These are phyloP conservation scores for Entomortierella parvispora DNA, from an alignment of 192 early-diverging fungal species.

Conservation along the genomic window DNA sequence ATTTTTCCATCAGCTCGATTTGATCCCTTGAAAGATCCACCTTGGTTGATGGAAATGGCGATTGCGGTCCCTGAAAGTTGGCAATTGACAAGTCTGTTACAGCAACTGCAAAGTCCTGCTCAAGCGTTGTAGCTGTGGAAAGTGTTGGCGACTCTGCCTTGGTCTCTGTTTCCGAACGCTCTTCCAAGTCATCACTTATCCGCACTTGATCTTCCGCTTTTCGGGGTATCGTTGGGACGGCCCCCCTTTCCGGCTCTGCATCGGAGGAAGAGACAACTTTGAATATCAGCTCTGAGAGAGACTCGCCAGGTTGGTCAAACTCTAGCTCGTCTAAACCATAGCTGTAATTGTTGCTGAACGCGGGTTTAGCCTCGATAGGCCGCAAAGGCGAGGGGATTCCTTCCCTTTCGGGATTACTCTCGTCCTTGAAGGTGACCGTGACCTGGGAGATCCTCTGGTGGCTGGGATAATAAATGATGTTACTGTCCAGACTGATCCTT, in stretches of 20 bases:
- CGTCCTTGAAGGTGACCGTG: slow-evolving; percentile 33
- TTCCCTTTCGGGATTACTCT: neutral
- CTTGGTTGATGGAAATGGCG: neutral
- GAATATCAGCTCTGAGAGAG: slow-evolving; percentile 43
- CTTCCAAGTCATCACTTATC: slow-evolving; percentile 21
- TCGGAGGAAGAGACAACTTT: slow-evolving; percentile 2
- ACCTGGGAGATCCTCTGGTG: slow-evolving; percentile 31
- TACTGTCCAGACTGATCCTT: slow-evolving; percentile 9
- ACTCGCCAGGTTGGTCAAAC: slow-evolving; percentile 28
- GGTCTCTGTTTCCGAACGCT: slow-evolving; percentile 9
- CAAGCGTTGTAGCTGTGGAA: slow-evolving; percentile 20
- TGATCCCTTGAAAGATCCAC: slow-evolving; percentile 2
- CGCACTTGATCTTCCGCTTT: slow-evolving; percentile 1
- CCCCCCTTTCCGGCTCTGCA: neutral
- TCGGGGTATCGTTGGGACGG: neutral
- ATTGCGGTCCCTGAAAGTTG: no score
- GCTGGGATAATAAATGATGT: slow-evolving; percentile 8
- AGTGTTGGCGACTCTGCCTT: slow-evolving; percentile 16
- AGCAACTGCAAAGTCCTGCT: neutral
- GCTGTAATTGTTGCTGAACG: slow-evolving; percentile 8
- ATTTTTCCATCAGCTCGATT: slow-evolving; percentile 1
- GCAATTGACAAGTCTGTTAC: no score
- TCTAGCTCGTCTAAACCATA: slow-evolving; percentile 7
- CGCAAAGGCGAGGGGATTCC: no score
- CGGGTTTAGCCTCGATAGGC: neutral